Evolutionary conservation across 352 stramenopile species (phyloP), one percentile per base, ranked within the genome.

Genomic region (Hyaloperonospora brassicae): DNA sequence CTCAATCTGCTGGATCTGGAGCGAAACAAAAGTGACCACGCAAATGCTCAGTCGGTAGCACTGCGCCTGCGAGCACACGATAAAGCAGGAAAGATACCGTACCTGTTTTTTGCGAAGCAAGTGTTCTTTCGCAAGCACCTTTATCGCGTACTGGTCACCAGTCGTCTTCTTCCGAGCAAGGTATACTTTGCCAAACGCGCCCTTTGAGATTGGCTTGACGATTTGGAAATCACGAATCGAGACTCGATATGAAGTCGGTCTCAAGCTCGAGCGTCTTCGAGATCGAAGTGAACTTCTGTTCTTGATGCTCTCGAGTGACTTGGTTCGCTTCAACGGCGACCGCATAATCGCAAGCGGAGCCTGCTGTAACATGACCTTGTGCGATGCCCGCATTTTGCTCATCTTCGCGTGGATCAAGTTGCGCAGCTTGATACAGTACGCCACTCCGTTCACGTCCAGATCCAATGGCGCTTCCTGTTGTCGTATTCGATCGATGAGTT

Each of bases 111-210:
- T 95, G 22, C 86, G 79, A 27, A 93, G 50, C 30, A 96, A 66
- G 36, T 96, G 84, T 53, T 89, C 72, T 59, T 96, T 96, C 9
- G 76, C 79, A 21, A 96, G 72, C 47, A 95, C 86, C 64, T 96
- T 96, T 54, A 96, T 92, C 5, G 87, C 87, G 61, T 93, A 96
- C 24, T 93, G 77, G 43, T 95, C 84, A 1, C 87, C 87, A 1
- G 85, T 95, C 0, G 76, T 90, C 50, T 89, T 93, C 60, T 95
- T 94, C 21, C 71, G 52, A 5, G 86, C 84, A 22, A 96, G 59
- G 48, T 94, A 95, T 12, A 96, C 87, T 52, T 90, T 87, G 3
- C 87, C 87, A 39, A 94, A 95, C 0, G 87, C 87, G 2, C 87
- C 87, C 63, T 93, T 93, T 1, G 82, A 93, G 39, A 96, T 95